Evolutionary conservation across 352 stramenopile species (phyloP), one percentile per base, ranked within the genome.

Genomic region (Phytopythium montanum): DNA sequence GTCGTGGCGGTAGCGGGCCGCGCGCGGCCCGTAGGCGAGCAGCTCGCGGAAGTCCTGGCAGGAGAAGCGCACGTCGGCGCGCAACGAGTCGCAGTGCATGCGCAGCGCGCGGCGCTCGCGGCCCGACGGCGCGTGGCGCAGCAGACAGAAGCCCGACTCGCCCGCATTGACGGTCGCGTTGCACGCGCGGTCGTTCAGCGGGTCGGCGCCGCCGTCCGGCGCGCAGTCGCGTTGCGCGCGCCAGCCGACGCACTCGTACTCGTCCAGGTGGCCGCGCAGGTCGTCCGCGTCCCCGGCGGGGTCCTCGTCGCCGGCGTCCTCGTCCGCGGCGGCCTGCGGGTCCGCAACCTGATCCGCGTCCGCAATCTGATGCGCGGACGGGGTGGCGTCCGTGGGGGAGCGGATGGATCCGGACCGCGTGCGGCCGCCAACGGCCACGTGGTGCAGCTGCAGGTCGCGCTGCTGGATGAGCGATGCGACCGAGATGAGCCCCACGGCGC

Each of bases 21-120:
- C 78, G 29, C 72, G 54, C 29, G 73, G 72, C 38, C 59, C 69
- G 64, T 88, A 90, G 39, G 66, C 72, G 51, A 88, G 63, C 48
- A 65, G 55, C 8, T 64, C 46, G 1, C 54, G 56, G 39, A 85
- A 86, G 14, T 83, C 68, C 25, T 68, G 51, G 56, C 80, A 90
- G 12, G 56, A 52, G 54, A 88, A 81, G 5, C 34, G 21, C 29
- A 84, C 70, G 13, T 75, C 65, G 0, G 50, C 13, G 1, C 72
- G 69, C n/a, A 87, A 55, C 41, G 76, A 88, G 52, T 87, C 66
- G 54, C 81, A 90, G 66, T 87, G 72, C 73, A 86, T 84, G 31
- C 70, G 63, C 66, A 90, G 70, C 0, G 88, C 79, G 19, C 66
- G 72, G 13, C 64, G 61, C 25, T 68, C 36, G 28, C 59, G 67